Conservation (phyloP, 768 basidiomycete genomes). For the Boletus tomentosulus region DNA sequence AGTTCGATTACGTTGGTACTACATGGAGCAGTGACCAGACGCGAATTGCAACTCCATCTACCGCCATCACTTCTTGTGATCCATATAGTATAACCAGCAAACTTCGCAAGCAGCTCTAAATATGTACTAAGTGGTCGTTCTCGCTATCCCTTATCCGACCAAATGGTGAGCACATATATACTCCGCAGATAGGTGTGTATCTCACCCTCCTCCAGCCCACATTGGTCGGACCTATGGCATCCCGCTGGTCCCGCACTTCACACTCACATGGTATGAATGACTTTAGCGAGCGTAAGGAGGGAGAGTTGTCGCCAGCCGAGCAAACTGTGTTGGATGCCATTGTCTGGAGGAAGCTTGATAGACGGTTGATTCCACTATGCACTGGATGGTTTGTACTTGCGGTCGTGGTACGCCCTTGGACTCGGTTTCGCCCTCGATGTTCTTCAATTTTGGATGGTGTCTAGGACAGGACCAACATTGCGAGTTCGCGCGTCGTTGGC, state of each 20-base stretch:
- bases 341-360: conserved; percentile 50
- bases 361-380: conserved; percentile 45
- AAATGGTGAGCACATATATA: background rate
- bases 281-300: background rate
- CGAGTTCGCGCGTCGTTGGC: conserved; percentile 60
- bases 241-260: background rate
- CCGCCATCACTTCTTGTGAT: background rate
- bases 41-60: background rate
- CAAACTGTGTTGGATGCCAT: conserved; percentile 28
- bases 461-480: conserved; percentile 42
- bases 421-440: background rate
- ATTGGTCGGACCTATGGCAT: background rate
- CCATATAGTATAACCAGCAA: background rate
- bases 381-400: conserved; percentile 47
- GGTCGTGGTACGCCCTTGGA: conserved; percentile 40
- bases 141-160: background rate
- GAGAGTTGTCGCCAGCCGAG: conserved; percentile 9
- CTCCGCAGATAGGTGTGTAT: background rate
- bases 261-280: conserved; percentile 1
- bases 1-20: background rate
- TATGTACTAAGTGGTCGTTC: background rate
- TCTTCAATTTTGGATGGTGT: background rate
- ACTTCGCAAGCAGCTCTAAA: background rate
- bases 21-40: background rate
- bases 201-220: background rate